A percentile compares a stretch with the other conserved stretches of the same genome.
phyloP scores from a whole-genome alignment of 345 rosid species.

The Eucalyptus regnans region DNA sequence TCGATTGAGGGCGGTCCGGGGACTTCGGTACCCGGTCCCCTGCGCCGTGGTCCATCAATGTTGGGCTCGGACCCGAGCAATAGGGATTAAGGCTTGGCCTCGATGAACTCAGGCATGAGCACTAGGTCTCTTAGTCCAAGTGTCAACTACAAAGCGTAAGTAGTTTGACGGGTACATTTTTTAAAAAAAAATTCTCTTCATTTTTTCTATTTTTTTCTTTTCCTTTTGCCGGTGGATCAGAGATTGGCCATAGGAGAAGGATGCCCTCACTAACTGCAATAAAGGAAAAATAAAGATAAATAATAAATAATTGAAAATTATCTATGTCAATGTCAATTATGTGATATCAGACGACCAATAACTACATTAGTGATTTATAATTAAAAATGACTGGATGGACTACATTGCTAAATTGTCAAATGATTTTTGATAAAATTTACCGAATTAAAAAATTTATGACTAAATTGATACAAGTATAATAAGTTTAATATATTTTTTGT shows the following conservation, averaged over 20 bases:
- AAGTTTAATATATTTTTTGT: fast-evolving
- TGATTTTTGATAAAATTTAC: fast-evolving
- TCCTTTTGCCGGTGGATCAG: fast-evolving
- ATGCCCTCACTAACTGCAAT: no score
- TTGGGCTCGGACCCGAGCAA: fast-evolving
- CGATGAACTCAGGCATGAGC: fast-evolving
- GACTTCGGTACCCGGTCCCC: neutral
- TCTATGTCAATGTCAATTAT: fast-evolving
- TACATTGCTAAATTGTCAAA: fast-evolving
- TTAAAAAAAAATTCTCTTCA: no score
- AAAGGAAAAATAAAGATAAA: no score
- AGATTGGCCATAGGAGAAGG: neutral
- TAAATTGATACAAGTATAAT: no score
- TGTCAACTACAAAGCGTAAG: no score
- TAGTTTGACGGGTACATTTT: no score
- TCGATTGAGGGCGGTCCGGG: neutral
- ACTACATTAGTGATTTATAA: fast-evolving
- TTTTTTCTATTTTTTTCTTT: no score
- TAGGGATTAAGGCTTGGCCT: neutral
- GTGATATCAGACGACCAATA: fast-evolving
- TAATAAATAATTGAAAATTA: no score
- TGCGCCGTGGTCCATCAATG: neutral
- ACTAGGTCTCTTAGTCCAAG: no score
- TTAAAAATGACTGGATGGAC: fast-evolving
- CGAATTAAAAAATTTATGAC: no score